Evolutionary conservation across 805 yeast species (phyloP).

Genomic region (Saturnispora kantuleensis): DNA sequence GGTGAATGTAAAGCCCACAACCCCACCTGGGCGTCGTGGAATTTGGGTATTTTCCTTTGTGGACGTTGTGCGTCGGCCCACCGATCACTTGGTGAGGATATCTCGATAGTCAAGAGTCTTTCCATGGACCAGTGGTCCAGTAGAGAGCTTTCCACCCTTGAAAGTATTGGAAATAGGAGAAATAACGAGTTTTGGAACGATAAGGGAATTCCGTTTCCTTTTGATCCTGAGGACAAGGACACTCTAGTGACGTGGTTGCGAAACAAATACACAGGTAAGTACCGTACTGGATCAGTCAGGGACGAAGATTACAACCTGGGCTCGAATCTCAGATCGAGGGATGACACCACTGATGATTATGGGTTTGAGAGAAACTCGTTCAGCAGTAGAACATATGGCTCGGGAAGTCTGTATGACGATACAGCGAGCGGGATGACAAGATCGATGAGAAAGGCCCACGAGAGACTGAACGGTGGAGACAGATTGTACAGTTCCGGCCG

Average conservation of each 20-base stretch:
- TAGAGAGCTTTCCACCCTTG: slow-evolving; percentile 39
- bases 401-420: slow-evolving; percentile 3
- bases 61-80: slow-evolving; percentile 81
- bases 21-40: slow-evolving; percentile 47
- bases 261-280: slow-evolving; percentile 62
- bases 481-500: slow-evolving; percentile 5
- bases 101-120: slow-evolving; percentile 61
- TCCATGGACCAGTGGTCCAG: slow-evolving; percentile 63
- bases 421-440: slow-evolving; percentile 9
- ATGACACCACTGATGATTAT: slow-evolving; percentile 11
- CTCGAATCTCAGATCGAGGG: slow-evolving; percentile 9
- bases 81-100: slow-evolving; percentile 49
- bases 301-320: slow-evolving; percentile 29
- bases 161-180: slow-evolving; percentile 49
- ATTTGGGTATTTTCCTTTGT: slow-evolving; percentile 64
- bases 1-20: slow-evolving; percentile 66
- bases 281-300: slow-evolving; percentile 32
- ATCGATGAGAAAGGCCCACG: slow-evolving; percentile 12
- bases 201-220: slow-evolving; percentile 57
- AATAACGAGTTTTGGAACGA: slow-evolving; percentile 62
- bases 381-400: slow-evolving; percentile 20
- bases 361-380: slow-evolving; percentile 9
- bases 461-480: slow-evolving; percentile 7
- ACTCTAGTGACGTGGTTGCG: slow-evolving; percentile 49
- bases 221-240: slow-evolving; percentile 58